A percentile compares a stretch with the other conserved stretches of the same genome.
Conservation (phyloP, 1,284 basidiomycete genomes). For the Phellinidium pouzarii region DNA sequence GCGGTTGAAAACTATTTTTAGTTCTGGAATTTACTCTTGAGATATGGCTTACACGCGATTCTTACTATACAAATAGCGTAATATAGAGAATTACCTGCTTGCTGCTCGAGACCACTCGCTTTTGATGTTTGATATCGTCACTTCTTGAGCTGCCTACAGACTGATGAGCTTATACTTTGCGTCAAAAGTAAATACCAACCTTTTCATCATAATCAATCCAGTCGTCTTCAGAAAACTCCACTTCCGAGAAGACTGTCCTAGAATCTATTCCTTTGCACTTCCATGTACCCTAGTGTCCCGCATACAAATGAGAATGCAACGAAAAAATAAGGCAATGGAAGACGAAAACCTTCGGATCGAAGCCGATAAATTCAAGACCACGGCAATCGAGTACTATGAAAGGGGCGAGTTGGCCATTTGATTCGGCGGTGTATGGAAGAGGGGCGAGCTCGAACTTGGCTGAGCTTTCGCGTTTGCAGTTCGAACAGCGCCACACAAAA, state of each 20-base stretch:
- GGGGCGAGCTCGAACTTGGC: constrained; percentile 64
- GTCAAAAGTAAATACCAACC: constrained; percentile 32
- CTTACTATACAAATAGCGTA: not conserved
- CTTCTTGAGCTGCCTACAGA: constrained; percentile 52
- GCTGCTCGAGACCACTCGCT: constrained; percentile 61
- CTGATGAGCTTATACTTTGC: not conserved
- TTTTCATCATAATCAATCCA: constrained; percentile 84
- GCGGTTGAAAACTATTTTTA: no score
- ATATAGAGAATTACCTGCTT: not conserved
- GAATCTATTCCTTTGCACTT: constrained; percentile 55
- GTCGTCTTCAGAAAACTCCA: constrained; percentile 57
- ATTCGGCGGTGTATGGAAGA: constrained; percentile 52
- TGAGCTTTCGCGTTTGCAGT: constrained; percentile 72
- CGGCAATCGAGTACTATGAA: constrained; percentile 68
- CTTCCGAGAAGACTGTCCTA: constrained; percentile 50
- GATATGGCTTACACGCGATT: no score
- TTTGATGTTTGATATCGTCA: constrained; percentile 55
- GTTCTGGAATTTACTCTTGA: no score
- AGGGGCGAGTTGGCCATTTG: constrained; percentile 51
- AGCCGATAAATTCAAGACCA: constrained; percentile 68
- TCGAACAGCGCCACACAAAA: constrained; percentile 72
- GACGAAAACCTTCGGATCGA: constrained; percentile 52
- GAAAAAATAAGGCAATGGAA: not conserved
- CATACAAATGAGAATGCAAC: constrained; percentile 12
- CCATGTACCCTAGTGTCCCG: constrained; percentile 52